Base-by-base conservation (phyloP, 2,329 filamentous ascomycete species). In the Xylaria hypoxylon region DNA sequence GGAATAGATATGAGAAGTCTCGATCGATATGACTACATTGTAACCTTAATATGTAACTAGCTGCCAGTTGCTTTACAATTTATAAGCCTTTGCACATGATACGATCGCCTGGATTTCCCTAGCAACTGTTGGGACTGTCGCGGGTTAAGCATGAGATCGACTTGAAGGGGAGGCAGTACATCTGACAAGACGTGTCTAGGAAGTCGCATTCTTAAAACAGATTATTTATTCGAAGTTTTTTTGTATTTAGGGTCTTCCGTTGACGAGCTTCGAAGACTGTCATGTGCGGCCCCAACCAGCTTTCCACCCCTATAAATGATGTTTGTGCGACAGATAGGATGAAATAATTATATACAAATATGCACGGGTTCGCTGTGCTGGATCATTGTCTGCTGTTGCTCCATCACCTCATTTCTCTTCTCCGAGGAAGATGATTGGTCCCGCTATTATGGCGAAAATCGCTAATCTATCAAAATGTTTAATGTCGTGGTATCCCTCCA, bases 341-440 rank as follows among this genome's bases (percentile, higher is more conserved):
- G 64, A 72, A 71, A 71, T 59, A 67, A 64, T 65, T 74, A 75
- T 75, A 75, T 74, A 75, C 73, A 76, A 73, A 64, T 74, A 68
- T 70, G 69, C 63, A 62, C 71, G 35, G 59, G 63, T 64, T 55
- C 50, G 62, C 59, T 67, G 40, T 50, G 67, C 56, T 48, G 53
- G 33, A 57, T 62, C 60, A 48, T 64, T n/a, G 55, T 51, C 59
- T 56, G 53, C 57, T 35, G 31, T 57, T 48, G 57, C 61, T 55
- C 35, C 58, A 44, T 51, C 31, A 50, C 38, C 40, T 38, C 28
- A n/a, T 56, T 31, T 50, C 58, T 56, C 50, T 53, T 50, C 31
- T 38, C 7, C 42, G 58, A 57, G 42, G 51, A 63, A 44, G 38
- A 33, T 52, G 33, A 40, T 22, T 42, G 35, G 31, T 42, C 66